Percentiles rank a stretch among this genome's conserved stretches.
Conservation (phyloP, 345 rosid genomes). For the Passiflora organensis region DNA sequence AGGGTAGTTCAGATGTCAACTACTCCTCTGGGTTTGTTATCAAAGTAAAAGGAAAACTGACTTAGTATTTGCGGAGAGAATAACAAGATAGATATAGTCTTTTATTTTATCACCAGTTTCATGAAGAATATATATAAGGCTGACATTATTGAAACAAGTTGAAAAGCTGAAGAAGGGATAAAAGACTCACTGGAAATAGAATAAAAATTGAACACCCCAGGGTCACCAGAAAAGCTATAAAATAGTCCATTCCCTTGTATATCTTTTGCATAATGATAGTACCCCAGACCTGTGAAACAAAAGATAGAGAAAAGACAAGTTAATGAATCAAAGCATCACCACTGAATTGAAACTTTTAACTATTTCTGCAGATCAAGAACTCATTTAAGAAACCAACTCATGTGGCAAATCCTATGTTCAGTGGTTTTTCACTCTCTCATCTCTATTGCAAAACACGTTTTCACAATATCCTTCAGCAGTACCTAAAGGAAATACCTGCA, state of each 20-base stretch:
- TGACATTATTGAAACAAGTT: background rate
- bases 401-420: background rate
- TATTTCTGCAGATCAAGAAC: background rate
- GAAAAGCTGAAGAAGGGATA: background rate
- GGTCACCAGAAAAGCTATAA: constrained; percentile 79
- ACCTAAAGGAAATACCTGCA: too few relatives aligned
- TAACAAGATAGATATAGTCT: too few relatives aligned
- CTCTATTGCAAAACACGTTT: too few relatives aligned
- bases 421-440: constrained; percentile 6
- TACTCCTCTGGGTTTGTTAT: background rate
- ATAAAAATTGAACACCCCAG: constrained; percentile 87
- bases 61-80: too few relatives aligned
- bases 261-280: constrained; percentile 87
- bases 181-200: constrained; percentile 65
- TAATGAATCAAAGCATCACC: background rate
- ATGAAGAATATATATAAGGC: background rate
- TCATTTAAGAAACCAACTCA: background rate
- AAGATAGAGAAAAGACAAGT: background rate
- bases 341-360: background rate
- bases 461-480: too few relatives aligned
- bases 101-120: too few relatives aligned
- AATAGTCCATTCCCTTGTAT: constrained; percentile 77
- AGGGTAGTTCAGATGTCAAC: background rate
- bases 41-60: background rate
- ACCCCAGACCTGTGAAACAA: constrained; percentile 49